Base-by-base conservation (phyloP, 2,329 filamentous ascomycete species). In the Pseudocercospora musae region DNA sequence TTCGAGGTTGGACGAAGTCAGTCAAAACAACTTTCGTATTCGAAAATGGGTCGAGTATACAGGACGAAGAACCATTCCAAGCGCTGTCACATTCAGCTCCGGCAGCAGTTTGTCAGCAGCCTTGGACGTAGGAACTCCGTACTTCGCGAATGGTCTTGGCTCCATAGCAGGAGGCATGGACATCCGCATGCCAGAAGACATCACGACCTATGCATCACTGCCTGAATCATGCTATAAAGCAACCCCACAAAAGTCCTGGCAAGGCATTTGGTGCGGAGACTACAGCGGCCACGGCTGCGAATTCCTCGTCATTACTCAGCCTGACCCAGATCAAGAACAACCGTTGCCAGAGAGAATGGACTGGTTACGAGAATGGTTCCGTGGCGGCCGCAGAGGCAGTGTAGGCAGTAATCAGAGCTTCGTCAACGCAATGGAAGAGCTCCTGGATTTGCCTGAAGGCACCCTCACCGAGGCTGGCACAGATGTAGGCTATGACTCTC, bases 211-310 rank as follows among this genome's bases (percentile, higher is more conserved):
- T 69, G 91, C 89, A 0, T 96, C 92, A 0, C 79, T 98, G 1
- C 87, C 92, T 48, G 85, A 87, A 2, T 79, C 78, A 2, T 77
- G 89, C n/a, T 97, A 96, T 73, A 95, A 87, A 0, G 92, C 94
- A 0, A 96, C 92, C 0, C 74, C 79, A 9, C 82, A 87, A 59
- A 94, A 92, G 73, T 93, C 92, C 0, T 97, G 88, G 80, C 87
- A 92, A 66, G 94, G 94, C 0, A 91, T 99, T 29, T 98, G 91
- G 90, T 89, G 92, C 15, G 93, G 93, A 0, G 93, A 97, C 74
- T 54, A 96, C 71, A 89, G 87, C 25, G 87, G 86, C 0, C 93
- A 98, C 70, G 92, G 93, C 0, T 93, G 89, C 74, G 94, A 98
- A 75, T 96, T 97, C 60, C 73, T 98, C 4, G 80, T 96, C 11